Percentiles rank a stretch among this genome's conserved stretches.
Evolutionary conservation across 2,329 filamentous ascomycete species (phyloP).

Genomic region (Monilinia aucupariae): DNA sequence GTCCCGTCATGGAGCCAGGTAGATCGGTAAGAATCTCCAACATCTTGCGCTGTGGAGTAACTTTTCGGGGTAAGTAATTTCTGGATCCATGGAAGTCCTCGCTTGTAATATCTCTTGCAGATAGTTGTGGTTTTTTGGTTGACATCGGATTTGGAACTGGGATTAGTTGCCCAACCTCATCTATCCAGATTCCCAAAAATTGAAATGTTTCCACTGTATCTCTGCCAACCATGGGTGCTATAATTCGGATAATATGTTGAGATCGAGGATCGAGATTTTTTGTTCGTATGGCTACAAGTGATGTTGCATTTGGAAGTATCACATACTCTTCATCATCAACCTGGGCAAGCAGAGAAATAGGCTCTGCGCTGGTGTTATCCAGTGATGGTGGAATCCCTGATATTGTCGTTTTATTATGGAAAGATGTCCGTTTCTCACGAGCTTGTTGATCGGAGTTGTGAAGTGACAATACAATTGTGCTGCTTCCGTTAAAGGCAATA

Average conservation of each 20-base stretch:
- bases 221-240: conserved; percentile 28
- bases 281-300: conserved; percentile 21
- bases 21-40: conserved; percentile 35
- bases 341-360: conserved; percentile 28
- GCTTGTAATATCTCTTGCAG: background rate
- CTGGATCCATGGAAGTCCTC: background rate
- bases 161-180: conserved; percentile 24
- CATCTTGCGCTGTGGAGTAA: conserved; percentile 21
- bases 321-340: conserved; percentile 30
- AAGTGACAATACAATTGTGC: conserved; percentile 25
- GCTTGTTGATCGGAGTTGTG: conserved; percentile 16
- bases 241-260: conserved; percentile 26
- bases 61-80: background rate
- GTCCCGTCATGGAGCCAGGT: conserved; percentile 26
- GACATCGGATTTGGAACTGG: conserved; percentile 8
- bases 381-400: conserved; percentile 17
- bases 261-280: conserved; percentile 20
- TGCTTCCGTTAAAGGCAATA: conserved; percentile 24
- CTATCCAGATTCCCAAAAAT: conserved; percentile 29
- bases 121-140: background rate
- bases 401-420: background rate
- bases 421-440: background rate
- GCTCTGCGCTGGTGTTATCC: conserved; percentile 22
- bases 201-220: conserved; percentile 25
- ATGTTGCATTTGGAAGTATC: conserved; percentile 27